Evolutionary conservation across 208 protist genomes (phyloP).

Genomic region (Acanthamoeba castellanii): DNA sequence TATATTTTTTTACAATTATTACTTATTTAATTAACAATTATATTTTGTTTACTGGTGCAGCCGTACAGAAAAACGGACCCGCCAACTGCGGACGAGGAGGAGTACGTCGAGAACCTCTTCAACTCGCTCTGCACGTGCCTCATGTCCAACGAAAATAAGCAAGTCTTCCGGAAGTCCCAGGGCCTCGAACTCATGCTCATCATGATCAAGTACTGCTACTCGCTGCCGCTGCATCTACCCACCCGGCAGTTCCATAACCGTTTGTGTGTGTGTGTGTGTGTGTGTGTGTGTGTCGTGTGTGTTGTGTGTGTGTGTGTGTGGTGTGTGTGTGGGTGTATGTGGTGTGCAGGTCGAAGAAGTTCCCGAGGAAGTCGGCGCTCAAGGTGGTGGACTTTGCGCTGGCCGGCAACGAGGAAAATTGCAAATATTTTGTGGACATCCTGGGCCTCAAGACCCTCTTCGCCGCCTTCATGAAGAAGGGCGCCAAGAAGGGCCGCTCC

Average conservation of each 20-base stretch:
- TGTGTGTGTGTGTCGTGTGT: neutral
- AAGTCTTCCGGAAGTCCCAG: slow-evolving; percentile 84
- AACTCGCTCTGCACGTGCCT: slow-evolving; percentile 83
- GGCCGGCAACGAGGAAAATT: slow-evolving; percentile 21
- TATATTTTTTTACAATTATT: neutral
- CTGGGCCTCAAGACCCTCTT: slow-evolving; percentile 88
- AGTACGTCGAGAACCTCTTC: slow-evolving; percentile 87
- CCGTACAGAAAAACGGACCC: slow-evolving; percentile 56
- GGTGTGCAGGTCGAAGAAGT: slow-evolving; percentile 77
- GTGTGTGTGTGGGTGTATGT: too few relatives aligned
- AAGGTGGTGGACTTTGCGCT: slow-evolving; percentile 84
- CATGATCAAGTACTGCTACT: slow-evolving; percentile 85
- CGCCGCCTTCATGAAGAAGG: slow-evolving; percentile 87
- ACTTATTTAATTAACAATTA: neutral
- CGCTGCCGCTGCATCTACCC: neutral
- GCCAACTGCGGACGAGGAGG: slow-evolving; percentile 73
- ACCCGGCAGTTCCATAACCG: neutral
- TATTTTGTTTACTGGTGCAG: neutral
- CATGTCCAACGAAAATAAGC: slow-evolving; percentile 75
- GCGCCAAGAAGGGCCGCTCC: slow-evolving; percentile 71
- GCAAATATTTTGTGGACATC: slow-evolving; percentile 81
- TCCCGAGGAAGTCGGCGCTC: slow-evolving; percentile 80
- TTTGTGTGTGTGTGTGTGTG: too few relatives aligned
- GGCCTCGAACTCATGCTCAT: slow-evolving; percentile 88
- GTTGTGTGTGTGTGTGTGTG: too few relatives aligned